Evolutionary conservation across 129 eudicot genomes (phyloP), one percentile per base, ranked within the genome.

Genomic region (Scalesia atractyloides): DNA sequence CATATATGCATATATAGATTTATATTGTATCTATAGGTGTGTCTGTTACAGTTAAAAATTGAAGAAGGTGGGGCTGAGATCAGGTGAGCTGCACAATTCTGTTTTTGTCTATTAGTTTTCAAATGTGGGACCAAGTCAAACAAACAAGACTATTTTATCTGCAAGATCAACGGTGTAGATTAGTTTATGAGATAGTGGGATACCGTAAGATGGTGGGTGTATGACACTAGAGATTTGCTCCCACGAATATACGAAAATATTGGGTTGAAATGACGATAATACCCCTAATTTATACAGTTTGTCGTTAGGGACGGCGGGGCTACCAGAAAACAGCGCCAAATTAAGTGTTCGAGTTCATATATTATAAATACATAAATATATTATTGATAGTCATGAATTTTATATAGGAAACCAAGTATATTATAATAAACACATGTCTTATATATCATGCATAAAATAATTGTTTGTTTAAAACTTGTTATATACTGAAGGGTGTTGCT

Each of bases 151-250:
- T 44, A 15, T 50, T 12, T 12, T 59, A 14, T 36, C 41, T 60
- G 71, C 22, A 39, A 69, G 58, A 77, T 77, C 67, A 30, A 78
- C 82, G 82, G 82, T 59, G 46, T 30, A 5, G 77, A 70, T 78
- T 52, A 39, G 39, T 39, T 61, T 26, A 0, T 58, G 41, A 63
- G 73, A 19, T 63, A 70, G 72, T 70, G 82, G 82, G 82, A 66
- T n/a, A 64, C 72, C 51, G 77, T 70, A 39, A 26, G 53, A 64
- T 18, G 73, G 72, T 78, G 43, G 64, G 82, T 70, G 73, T 34
- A 9, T 51, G 39, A 71, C 82, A 78, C 67, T 9, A 46, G 44
- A 71, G 13, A 14, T 41, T 63, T 65, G 15, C 67, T 78, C 62
- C 19, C 68, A 60, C 60, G 82, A 72, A 70, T 78, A 14, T 64